Evolutionary conservation across 2,329 filamentous ascomycete genomes (phyloP), one percentile per base, ranked within the genome.

Genomic region (Colletotrichum costaricense): DNA sequence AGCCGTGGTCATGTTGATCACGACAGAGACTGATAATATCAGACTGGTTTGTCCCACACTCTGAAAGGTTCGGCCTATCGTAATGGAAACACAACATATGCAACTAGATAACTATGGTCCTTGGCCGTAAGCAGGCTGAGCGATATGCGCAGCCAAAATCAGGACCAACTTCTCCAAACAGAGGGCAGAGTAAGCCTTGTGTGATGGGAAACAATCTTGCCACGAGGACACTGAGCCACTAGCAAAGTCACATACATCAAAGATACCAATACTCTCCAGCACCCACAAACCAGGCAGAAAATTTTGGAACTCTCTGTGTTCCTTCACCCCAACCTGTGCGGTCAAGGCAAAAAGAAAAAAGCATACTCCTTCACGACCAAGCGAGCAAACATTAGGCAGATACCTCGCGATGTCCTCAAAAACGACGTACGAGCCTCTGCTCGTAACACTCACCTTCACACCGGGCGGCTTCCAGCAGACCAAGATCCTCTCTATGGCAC

Each of bases 81-180:
- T 14, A 8, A 16, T 28, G 60, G 24, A 42, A 9, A n/a, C 46
- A 67, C 68, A 22, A 24, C 68, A 35, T 67, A 67, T 60, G 68
- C 55, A 71, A 14, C 68, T 71, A 71, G 68, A 67, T 56, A 67
- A 71, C 12, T 26, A 19, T 16, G 7, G 33, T 42, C 16, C 56
- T 67, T 33, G 30, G 55, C 49, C 30, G 9, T 26, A 14, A 55
- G 33, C 24, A 33, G 14, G 19, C 42, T 42, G 16, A 4, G 49
- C 8, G 3, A 28, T 16, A 26, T 16, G 24, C 22, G 52, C 52
- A 16, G 24, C 52, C 52, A 16, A 28, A 6, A 24, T 2, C 52
- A 57, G 16, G 55, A 28, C 16, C 1, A 28, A 16, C 14, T 33
- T 57, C 30, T n/a, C 19, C 7, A 28, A 28, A 19, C 14, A 28